Evolutionary conservation across 371 early-diverging fungal genomes (phyloP).

Genomic region (Paraphysoderma sedebokerense): DNA sequence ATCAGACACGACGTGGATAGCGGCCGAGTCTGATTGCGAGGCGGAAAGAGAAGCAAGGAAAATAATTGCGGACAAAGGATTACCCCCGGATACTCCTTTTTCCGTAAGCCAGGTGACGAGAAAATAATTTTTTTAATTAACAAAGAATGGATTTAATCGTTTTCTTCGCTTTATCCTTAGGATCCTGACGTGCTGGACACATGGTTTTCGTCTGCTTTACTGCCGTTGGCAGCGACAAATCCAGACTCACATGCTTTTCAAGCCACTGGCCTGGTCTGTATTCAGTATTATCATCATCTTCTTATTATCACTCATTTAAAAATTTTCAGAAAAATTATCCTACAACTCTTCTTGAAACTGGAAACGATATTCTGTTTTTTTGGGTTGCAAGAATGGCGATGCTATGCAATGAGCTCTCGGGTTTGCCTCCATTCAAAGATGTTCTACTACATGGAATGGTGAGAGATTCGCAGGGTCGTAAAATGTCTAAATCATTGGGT

Average conservation of each 20-base stretch:
- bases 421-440: slow-evolving; percentile 85
- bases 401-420: slow-evolving; percentile 91
- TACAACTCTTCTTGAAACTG: slow-evolving; percentile 89
- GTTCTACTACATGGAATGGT: slow-evolving; percentile 87
- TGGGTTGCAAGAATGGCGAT: slow-evolving; percentile 99
- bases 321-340: slow-evolving; percentile 85
- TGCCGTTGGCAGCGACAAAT: slow-evolving; percentile 80
- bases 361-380: slow-evolving; percentile 99
- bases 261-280: not conserved
- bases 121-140: too few species aligned
- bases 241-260: not conserved
- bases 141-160: too few species aligned
- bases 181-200: slow-evolving; percentile 99
- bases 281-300: slow-evolving; percentile 1
- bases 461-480: slow-evolving; percentile 98
- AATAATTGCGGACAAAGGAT: slow-evolving; percentile 58
- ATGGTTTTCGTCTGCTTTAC: slow-evolving; percentile 98
- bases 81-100: slow-evolving; percentile 34
- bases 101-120: slow-evolving; percentile 20
- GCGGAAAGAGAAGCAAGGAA: slow-evolving; percentile 24
- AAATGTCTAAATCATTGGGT: slow-evolving; percentile 98
- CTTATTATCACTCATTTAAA: slow-evolving; percentile 6
- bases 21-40: not conserved
- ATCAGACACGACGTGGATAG: slow-evolving; percentile 21
- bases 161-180: slow-evolving; percentile 60